These are phyloP conservation scores for Emergomyces orientalis DNA, from an alignment of 2,329 filamentous ascomycete species.

Conservation along the genomic window DNA sequence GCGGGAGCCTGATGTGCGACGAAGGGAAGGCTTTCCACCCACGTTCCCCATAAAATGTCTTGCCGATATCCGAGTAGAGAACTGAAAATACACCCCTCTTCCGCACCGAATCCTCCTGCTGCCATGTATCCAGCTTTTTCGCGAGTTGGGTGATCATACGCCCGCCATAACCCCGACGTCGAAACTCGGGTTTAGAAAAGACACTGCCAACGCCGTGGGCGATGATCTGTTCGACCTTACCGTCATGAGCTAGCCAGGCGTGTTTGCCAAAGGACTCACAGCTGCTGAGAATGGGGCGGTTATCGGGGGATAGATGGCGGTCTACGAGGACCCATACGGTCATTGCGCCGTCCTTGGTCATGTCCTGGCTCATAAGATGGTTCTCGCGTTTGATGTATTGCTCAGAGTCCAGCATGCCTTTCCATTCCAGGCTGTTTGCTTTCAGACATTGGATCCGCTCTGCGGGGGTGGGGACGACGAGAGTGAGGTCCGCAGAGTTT, in stretches of 20 bases:
- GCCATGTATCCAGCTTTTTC: slow-evolving; percentile 44
- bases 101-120: slow-evolving; percentile 35
- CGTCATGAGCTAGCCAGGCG: slow-evolving; percentile 39
- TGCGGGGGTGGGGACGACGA: slow-evolving; percentile 46
- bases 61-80: slow-evolving; percentile 79
- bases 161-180: slow-evolving; percentile 66
- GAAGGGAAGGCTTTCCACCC: slow-evolving; percentile 72
- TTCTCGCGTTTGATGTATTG: slow-evolving; percentile 52
- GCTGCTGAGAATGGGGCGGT: slow-evolving; percentile 44
- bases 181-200: slow-evolving; percentile 58
- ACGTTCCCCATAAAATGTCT: slow-evolving; percentile 65
- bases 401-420: slow-evolving; percentile 45
- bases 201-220: slow-evolving; percentile 72
- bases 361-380: slow-evolving; percentile 41
- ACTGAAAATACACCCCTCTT: slow-evolving; percentile 57
- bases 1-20: slow-evolving; percentile 57
- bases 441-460: slow-evolving; percentile 46
- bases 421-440: slow-evolving; percentile 50
- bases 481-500: slow-evolving; percentile 42
- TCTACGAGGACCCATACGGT: slow-evolving; percentile 54
- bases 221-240: slow-evolving; percentile 46
- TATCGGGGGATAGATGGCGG: slow-evolving; percentile 28
- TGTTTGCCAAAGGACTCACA: slow-evolving; percentile 47
- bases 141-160: slow-evolving; percentile 64
- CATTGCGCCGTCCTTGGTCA: slow-evolving; percentile 47